Evolutionary conservation across 257 asterid species (phyloP).

Genomic region (Penstemon davidsonii): DNA sequence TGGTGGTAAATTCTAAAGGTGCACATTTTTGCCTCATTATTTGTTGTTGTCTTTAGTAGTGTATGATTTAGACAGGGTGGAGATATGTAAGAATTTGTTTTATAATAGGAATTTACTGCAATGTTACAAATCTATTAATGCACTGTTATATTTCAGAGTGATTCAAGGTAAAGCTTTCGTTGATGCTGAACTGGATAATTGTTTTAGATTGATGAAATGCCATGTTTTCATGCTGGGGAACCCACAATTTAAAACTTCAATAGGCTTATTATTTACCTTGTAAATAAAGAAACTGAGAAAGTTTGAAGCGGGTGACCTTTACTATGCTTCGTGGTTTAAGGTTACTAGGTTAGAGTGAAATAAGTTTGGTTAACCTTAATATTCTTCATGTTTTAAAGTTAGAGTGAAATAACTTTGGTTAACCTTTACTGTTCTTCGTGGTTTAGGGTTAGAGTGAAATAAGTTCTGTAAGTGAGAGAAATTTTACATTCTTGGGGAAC

Average conservation of each 20-base stretch:
- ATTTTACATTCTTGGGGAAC: not conserved
- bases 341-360: too few relatives aligned
- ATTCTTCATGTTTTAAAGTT: too few relatives aligned
- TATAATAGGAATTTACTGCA: not conserved
- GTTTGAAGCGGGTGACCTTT: too few relatives aligned
- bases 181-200: not conserved
- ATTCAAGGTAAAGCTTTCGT: constrained; percentile 1
- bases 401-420: too few relatives aligned
- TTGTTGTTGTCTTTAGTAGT: constrained; percentile 23
- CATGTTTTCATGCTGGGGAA: not conserved
- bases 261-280: not conserved
- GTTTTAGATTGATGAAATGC: constrained; percentile 21
- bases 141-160: not conserved
- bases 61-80: not conserved
- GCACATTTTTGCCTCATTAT: constrained; percentile 2
- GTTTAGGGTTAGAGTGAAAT: not conserved
- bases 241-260: not conserved
- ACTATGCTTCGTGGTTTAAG: too few relatives aligned
- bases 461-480: not conserved
- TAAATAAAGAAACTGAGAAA: too few relatives aligned
- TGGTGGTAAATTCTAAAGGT: constrained; percentile 58
- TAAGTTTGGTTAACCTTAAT: too few relatives aligned
- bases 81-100: not conserved
- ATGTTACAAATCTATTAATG: not conserved
- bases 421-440: not conserved